Base-by-base conservation (phyloP, 352 stramenopile genomes). In the Globisporangium paroecandrum region DNA sequence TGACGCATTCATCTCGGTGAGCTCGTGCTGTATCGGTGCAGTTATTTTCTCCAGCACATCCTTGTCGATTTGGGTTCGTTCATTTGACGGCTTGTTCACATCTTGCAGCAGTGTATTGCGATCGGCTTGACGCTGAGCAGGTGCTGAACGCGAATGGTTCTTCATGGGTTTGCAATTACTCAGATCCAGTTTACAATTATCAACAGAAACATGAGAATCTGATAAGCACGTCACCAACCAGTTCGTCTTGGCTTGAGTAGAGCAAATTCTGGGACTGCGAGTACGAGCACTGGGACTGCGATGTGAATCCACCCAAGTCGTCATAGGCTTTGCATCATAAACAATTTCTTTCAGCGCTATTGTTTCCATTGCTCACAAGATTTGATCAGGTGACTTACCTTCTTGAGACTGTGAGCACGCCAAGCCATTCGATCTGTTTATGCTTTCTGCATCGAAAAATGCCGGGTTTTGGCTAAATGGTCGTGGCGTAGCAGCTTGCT, bases 161-260 rank as follows among this genome's bases (percentile, higher is more conserved):
- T 65, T 49, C 32, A 43, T 6, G 32, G 43, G 29, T 20, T n/a
- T 29, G 4, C 56, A 62, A 24, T 18, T 29, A 1, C 7, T 62
- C 32, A 62, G 15, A 18, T 46, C 20, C 32, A 49, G 24, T 47
- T 27, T 13, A 12, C 25, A 47, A 18, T 29, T 25, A 65, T 32
- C 8, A 20, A 22, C 20, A 24, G 3, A 24, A 22, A n/a, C 32
- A 62, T 22, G 4, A 51, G 7, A 22, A 51, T 6, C 43, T 29
- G 13, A 24, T 36, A 20, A 36, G 4, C 8, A 18, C 8, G 20
- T 4, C 24, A 66, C 58, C 32, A 13, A 72, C 68, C 20, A 27
- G 15, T 38, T 72, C 68, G 20, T 72, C 68, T 65, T 72, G 68
- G 27, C 68, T 72, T 27, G 68, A 60, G 27, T 60, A 57, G 27